A percentile compares a stretch with the other conserved stretches of the same genome.
Evolutionary conservation across 768 basidiomycete genomes (phyloP).

Genomic region (Pulveroboletus sp.): DNA sequence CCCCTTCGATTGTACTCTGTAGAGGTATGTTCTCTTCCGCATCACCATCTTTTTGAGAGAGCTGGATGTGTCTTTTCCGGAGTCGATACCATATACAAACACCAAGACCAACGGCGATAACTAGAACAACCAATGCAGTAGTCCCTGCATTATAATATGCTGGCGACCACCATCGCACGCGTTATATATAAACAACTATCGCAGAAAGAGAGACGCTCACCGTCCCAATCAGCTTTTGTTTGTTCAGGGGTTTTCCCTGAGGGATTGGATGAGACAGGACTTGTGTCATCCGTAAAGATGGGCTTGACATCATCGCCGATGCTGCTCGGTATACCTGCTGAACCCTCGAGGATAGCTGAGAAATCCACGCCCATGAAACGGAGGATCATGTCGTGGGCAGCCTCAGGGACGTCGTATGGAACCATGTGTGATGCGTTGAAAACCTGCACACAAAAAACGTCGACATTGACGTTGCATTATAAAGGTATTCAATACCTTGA

Average conservation of each 20-base stretch:
- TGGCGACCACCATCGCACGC: conserved; percentile 26
- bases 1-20: conserved; percentile 32
- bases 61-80: conserved; percentile 28
- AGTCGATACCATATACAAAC: conserved; percentile 78
- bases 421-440: conserved; percentile 98
- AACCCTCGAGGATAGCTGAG: conserved; percentile 72
- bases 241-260: conserved; percentile 66
- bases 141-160: conserved; percentile 97
- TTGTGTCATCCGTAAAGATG: conserved; percentile 47
- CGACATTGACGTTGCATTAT: too few species aligned
- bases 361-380: conserved; percentile 96
- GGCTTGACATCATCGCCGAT: conserved; percentile 76
- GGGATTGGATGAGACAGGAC: conserved; percentile 34
- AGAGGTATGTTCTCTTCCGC: conserved; percentile 75
- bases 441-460: conserved; percentile 44
- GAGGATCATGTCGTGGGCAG: conserved; percentile 96
- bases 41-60: not conserved
- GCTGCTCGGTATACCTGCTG: conserved; percentile 76
- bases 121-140: conserved; percentile 75
- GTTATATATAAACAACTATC: not conserved
- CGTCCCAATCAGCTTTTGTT: conserved; percentile 89
- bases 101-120: conserved; percentile 67
- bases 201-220: conserved; percentile 36
- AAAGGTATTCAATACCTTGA: conserved; percentile 54
- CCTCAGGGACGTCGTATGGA: conserved; percentile 80